Conservation (phyloP, 2,329 filamentous ascomycete species). For the Pochonia chlamydosporia region DNA sequence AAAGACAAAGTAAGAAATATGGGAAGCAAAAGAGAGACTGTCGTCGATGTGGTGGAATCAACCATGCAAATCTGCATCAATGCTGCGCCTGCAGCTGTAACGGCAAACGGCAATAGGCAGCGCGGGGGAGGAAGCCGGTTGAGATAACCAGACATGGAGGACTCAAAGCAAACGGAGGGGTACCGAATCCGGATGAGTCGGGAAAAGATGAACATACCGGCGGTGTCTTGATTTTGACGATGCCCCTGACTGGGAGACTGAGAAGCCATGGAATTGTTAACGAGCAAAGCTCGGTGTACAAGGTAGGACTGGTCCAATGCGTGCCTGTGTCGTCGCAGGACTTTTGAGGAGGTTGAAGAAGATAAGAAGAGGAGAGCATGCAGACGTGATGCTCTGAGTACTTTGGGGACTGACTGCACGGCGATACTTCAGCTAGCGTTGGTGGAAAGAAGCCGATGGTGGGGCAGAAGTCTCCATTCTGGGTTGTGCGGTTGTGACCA, state of each 20-base stretch:
- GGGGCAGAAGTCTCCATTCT: background rate
- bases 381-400: background rate
- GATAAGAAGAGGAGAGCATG: background rate
- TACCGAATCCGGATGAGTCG: conserved; percentile 9
- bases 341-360: background rate
- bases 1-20: background rate
- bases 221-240: conserved; percentile 9
- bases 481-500: background rate
- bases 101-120: background rate
- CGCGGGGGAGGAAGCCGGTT: background rate
- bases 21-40: background rate
- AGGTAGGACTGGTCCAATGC: conserved; percentile 1
- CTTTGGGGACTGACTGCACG: background rate
- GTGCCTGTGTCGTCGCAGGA: background rate
- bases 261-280: conserved; percentile 9
- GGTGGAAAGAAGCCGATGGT: conserved; percentile 4
- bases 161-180: background rate
- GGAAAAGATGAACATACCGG: conserved; percentile 10
- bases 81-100: conserved; percentile 4
- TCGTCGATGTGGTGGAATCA: background rate
- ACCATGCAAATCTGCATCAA: background rate
- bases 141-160: background rate
- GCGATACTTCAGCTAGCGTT: conserved; percentile 5
- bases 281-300: background rate
- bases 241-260: conserved; percentile 8